Percentiles rank a stretch among this genome's conserved stretches.
Conservation (phyloP, 345 rosid species). For the Bretschneidera sinensis region DNA sequence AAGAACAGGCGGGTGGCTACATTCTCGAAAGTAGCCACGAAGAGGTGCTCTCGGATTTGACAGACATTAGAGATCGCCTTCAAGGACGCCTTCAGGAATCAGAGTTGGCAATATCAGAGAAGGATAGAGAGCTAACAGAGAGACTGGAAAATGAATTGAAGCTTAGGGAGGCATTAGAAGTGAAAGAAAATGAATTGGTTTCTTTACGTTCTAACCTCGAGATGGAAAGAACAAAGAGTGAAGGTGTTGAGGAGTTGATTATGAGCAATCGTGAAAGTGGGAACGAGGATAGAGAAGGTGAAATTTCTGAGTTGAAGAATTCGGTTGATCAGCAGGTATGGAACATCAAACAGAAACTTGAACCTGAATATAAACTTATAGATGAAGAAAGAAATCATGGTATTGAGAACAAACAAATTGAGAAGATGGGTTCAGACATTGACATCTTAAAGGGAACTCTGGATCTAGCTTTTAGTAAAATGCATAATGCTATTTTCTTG, state of each 20-base stretch:
- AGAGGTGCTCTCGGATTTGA: slow-evolving; percentile 54
- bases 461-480: slow-evolving; percentile 75
- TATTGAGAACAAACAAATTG: slow-evolving; percentile 37
- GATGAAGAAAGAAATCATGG: slow-evolving; percentile 26
- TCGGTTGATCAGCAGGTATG: slow-evolving; percentile 66
- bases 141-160: slow-evolving; percentile 48
- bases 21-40: slow-evolving; percentile 50
- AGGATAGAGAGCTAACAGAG: slow-evolving; percentile 57
- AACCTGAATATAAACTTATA: slow-evolving; percentile 29
- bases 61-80: slow-evolving; percentile 68
- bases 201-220: slow-evolving; percentile 45
- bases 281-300: slow-evolving; percentile 38
- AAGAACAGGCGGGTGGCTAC: slow-evolving; percentile 50
- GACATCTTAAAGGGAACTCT: slow-evolving; percentile 62
- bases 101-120: slow-evolving; percentile 56
- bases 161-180: slow-evolving; percentile 50
- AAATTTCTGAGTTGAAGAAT: slow-evolving; percentile 53
- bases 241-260: slow-evolving; percentile 21
- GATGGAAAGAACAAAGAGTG: slow-evolving; percentile 28
- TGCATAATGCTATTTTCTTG: slow-evolving; percentile 59
- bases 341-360: slow-evolving; percentile 65
- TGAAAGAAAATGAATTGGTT: slow-evolving; percentile 49
- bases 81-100: slow-evolving; percentile 56
- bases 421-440: slow-evolving; percentile 57
- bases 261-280: slow-evolving; percentile 16